These are phyloP conservation scores for Annulohypoxylon moriforme DNA, from an alignment of 495 filamentous ascomycete species.

Conservation along the genomic window DNA sequence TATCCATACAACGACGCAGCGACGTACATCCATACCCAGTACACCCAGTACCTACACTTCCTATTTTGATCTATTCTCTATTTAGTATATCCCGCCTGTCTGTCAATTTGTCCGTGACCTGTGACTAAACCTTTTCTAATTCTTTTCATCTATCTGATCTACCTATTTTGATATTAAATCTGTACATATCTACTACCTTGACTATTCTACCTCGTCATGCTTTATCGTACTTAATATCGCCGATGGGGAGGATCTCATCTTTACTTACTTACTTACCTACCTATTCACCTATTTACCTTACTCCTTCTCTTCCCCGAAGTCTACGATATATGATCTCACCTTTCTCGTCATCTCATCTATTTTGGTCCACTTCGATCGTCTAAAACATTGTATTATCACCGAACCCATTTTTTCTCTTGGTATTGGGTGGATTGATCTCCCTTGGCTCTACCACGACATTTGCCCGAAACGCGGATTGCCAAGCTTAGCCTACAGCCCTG, in stretches of 20 bases:
- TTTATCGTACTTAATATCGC: slow-evolving; percentile 9
- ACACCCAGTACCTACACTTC: slow-evolving; percentile 33
- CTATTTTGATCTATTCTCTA: slow-evolving; percentile 29
- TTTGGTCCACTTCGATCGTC: slow-evolving; percentile 22
- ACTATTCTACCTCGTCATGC: background rate
- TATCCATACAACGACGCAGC: no score
- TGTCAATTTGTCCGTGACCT: slow-evolving; percentile 20
- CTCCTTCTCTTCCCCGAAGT: background rate
- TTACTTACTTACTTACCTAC: slow-evolving; percentile 3
- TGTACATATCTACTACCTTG: slow-evolving; percentile 16
- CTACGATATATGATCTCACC: background rate
- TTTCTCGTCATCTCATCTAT: slow-evolving; percentile 24
- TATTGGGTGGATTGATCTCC: slow-evolving; percentile 35
- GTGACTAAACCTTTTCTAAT: slow-evolving; percentile 24
- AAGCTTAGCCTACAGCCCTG: slow-evolving; percentile 33
- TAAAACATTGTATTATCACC: slow-evolving; percentile 20
- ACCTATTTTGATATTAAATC: slow-evolving; percentile 1
- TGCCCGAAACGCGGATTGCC: slow-evolving; percentile 35
- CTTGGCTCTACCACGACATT: slow-evolving; percentile 31
- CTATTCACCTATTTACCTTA: background rate
- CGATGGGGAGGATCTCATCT: background rate
- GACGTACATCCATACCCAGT: no score
- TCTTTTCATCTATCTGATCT: slow-evolving; percentile 15
- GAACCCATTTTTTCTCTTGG: slow-evolving; percentile 27
- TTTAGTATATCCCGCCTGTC: slow-evolving; percentile 16